phyloP scores from a whole-genome alignment of 179 eudicot species.

The Carnegiea gigantea region DNA sequence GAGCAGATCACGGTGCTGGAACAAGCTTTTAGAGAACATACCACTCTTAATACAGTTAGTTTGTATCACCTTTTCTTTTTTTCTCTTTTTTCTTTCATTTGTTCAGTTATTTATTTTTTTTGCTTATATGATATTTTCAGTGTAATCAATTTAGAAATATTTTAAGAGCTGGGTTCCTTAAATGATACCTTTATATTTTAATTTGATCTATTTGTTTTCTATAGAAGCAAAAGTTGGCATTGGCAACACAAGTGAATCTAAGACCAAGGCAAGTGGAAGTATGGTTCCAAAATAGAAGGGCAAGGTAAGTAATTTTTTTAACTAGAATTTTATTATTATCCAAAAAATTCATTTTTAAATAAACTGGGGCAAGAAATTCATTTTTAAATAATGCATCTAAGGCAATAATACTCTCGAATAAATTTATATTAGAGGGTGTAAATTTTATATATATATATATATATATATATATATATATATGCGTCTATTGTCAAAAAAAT shows the following conservation, averaged over 20 bases:
- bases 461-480: no score
- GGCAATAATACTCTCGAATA: not conserved
- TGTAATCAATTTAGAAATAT: no score
- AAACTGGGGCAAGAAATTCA: not conserved
- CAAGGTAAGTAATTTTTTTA: slow-evolving; percentile 42
- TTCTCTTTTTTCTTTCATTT: not conserved
- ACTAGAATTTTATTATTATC: not conserved
- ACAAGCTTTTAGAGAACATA: slow-evolving; percentile 61
- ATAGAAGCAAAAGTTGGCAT: slow-evolving; percentile 45
- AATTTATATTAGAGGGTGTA: not conserved
- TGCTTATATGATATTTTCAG: not conserved
- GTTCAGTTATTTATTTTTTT: no score
- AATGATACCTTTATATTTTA: not conserved
- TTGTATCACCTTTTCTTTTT: not conserved
- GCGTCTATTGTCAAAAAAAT: no score
- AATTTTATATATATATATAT: no score
- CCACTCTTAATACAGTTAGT: slow-evolving; percentile 73
- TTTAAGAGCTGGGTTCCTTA: not conserved
- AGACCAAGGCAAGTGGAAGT: slow-evolving; percentile 83
- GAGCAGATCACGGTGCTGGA: slow-evolving; percentile 74
- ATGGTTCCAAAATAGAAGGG: slow-evolving; percentile 89
- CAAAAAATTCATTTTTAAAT: no score
- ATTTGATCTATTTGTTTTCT: not conserved
- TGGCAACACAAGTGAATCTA: slow-evolving; percentile 66
- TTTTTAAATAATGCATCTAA: no score